These are phyloP conservation scores for Moricandia arvensis DNA, from an alignment of 345 rosid species.

Conservation along the genomic window DNA sequence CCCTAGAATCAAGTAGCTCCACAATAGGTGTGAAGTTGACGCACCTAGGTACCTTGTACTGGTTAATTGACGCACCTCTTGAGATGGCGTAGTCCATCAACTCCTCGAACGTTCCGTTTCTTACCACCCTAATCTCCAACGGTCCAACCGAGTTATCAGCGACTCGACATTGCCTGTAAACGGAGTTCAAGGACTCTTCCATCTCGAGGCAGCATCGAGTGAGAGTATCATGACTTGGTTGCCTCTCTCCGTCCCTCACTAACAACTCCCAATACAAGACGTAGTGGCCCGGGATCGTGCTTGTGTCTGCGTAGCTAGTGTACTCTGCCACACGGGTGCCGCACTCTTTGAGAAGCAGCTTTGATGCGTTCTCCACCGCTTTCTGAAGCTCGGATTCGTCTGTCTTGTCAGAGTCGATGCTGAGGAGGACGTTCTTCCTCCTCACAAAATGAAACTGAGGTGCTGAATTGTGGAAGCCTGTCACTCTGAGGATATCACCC, in stretches of 20 bases:
- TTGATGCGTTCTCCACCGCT: constrained; percentile 72
- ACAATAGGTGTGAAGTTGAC: constrained; percentile 83
- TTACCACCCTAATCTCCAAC: constrained; percentile 77
- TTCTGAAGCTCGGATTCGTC: constrained; percentile 87
- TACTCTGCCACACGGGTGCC: constrained; percentile 79
- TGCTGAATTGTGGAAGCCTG: constrained; percentile 86
- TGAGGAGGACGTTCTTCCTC: constrained; percentile 81
- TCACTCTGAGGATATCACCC: constrained; percentile 88
- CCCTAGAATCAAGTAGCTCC: constrained; percentile 84
- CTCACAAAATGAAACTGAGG: constrained; percentile 87
- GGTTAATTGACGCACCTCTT: constrained; percentile 93
- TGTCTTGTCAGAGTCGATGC: constrained; percentile 90
- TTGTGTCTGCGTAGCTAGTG: constrained; percentile 84
- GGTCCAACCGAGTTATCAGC: constrained; percentile 82
- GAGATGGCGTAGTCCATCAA: constrained; percentile 97
- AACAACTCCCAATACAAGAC: constrained; percentile 85
- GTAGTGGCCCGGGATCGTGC: constrained; percentile 86
- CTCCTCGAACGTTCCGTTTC: constrained; percentile 90
- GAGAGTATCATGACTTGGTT: constrained; percentile 51
- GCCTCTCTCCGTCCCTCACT: constrained; percentile 45
- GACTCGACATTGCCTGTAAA: constrained; percentile 84
- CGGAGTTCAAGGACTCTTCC: constrained; percentile 93
- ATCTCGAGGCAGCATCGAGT: constrained; percentile 69
- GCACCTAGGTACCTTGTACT: constrained; percentile 94
- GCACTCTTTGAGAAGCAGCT: constrained; percentile 38